Conservation (phyloP, 108 stramenopile species). For the Nitzschia sp. region DNA sequence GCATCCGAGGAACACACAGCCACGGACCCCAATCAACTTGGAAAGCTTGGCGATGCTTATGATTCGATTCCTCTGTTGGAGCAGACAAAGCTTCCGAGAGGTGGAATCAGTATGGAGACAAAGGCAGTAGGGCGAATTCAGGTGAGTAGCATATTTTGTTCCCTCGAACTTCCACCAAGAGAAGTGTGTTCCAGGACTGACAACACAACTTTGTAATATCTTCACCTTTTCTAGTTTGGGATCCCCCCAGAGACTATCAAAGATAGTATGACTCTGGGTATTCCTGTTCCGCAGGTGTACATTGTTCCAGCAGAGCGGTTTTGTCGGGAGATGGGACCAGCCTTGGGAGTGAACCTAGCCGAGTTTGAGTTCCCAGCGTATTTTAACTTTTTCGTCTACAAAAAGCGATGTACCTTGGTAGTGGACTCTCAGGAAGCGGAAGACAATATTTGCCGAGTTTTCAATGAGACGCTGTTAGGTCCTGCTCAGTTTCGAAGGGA, state of each 20-base stretch:
- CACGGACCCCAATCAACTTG: not conserved
- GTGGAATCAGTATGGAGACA: constrained; percentile 81
- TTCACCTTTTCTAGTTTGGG: constrained; percentile 80
- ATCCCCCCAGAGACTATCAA: constrained; percentile 98
- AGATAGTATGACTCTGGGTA: constrained; percentile 88
- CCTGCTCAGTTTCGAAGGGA: constrained; percentile 72
- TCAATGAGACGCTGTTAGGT: constrained; percentile 84
- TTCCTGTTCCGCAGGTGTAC: constrained; percentile 83
- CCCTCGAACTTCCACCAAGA: too few relatives aligned
- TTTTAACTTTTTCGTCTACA: constrained; percentile 92
- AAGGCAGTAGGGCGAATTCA: constrained; percentile 79
- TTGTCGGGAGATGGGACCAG: constrained; percentile 87
- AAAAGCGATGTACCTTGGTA: constrained; percentile 84
- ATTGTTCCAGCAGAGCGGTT: constrained; percentile 93
- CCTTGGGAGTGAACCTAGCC: constrained; percentile 90
- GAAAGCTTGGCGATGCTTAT: constrained; percentile 43
- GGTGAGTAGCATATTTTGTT: too few relatives aligned
- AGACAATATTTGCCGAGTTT: constrained; percentile 80
- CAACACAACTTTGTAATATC: too few relatives aligned
- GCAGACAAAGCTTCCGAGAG: constrained; percentile 74
- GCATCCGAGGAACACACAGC: not conserved
- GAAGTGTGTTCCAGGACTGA: too few relatives aligned
- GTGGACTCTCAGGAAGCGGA: constrained; percentile 84
- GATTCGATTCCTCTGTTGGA: constrained; percentile 67
- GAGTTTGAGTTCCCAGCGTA: constrained; percentile 98